Evolutionary conservation across 768 basidiomycete species (phyloP).

Genomic region (Lentinula lateritia): DNA sequence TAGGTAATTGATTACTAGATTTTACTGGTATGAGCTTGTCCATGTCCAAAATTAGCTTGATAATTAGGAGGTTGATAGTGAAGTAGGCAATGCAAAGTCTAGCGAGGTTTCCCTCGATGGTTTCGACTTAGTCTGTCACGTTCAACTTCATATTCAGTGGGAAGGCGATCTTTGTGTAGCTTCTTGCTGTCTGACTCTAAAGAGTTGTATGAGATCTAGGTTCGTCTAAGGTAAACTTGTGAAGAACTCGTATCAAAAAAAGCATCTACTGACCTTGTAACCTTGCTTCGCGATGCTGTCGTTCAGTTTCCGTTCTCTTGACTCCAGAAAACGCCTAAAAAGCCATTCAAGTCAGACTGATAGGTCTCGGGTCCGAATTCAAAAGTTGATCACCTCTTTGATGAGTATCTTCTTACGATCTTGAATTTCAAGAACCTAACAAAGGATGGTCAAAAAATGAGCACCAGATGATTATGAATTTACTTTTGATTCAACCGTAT

Average conservation of each 20-base stretch:
- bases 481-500: conserved; percentile 85
- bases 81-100: too few species aligned
- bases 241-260: not conserved
- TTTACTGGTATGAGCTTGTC: too few species aligned
- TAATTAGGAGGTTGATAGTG: too few species aligned
- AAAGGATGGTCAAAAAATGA: not conserved
- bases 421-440: conserved; percentile 74
- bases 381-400: conserved; percentile 46
- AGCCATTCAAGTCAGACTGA: not conserved
- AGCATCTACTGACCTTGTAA: conserved; percentile 56
- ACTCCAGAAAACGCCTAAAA: conserved; percentile 80
- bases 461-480: not conserved
- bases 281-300: conserved; percentile 75
- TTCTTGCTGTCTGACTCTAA: conserved; percentile 34
- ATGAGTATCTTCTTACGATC: conserved; percentile 78
- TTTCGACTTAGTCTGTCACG: not conserved
- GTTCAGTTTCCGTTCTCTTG: conserved; percentile 66
- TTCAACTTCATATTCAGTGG: not conserved
- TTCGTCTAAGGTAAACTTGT: not conserved
- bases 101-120: not conserved
- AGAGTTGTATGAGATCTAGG: conserved; percentile 57
- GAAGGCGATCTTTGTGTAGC: conserved; percentile 3
- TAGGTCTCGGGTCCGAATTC: not conserved
- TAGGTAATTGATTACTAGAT: too few species aligned
- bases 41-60: too few species aligned